phyloP scores from a whole-genome alignment of 768 basidiomycete species.

The Amanita subjunquillea region DNA sequence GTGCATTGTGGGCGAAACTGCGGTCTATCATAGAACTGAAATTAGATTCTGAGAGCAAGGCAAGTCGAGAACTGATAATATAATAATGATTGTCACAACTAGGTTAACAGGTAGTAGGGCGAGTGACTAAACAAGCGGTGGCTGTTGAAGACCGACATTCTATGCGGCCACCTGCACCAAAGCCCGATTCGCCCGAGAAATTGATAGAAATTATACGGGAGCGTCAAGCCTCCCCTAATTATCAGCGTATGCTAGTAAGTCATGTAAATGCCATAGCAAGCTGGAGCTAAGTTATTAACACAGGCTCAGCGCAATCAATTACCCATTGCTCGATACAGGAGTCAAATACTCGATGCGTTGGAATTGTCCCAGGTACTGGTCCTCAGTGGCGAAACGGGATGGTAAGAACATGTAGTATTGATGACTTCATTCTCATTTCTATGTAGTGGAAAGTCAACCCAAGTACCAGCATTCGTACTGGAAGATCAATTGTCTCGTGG shows the following conservation, averaged over 20 bases:
- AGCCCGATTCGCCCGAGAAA: slow-evolving; percentile 30
- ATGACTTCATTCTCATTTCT: slow-evolving; percentile 1
- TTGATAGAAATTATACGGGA: slow-evolving; percentile 47
- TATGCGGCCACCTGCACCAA: slow-evolving; percentile 6
- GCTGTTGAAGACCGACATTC: not conserved
- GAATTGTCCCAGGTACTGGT: slow-evolving; percentile 78
- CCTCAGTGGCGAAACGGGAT: slow-evolving; percentile 46
- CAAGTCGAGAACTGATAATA: slow-evolving; percentile 6
- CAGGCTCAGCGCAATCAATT: slow-evolving; percentile 68
- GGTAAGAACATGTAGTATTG: slow-evolving; percentile 15
- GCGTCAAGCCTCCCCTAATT: slow-evolving; percentile 53
- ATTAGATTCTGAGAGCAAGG: slow-evolving; percentile 34
- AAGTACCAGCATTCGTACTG: slow-evolving; percentile 88
- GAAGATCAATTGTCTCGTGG: slow-evolving; percentile 82
- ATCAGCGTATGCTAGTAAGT: slow-evolving; percentile 85
- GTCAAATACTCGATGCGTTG: slow-evolving; percentile 59
- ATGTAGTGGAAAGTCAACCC: slow-evolving; percentile 88
- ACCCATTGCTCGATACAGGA: slow-evolving; percentile 79
- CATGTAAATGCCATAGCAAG: not conserved
- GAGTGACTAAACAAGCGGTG: not conserved
- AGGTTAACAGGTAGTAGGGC: not conserved
- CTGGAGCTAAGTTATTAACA: slow-evolving; percentile 1
- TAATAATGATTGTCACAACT: not conserved
- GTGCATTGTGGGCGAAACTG: slow-evolving; percentile 62
- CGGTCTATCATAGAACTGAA: slow-evolving; percentile 55